Conservation (phyloP, 257 asterid species). For the Nicotiana knightiana region DNA sequence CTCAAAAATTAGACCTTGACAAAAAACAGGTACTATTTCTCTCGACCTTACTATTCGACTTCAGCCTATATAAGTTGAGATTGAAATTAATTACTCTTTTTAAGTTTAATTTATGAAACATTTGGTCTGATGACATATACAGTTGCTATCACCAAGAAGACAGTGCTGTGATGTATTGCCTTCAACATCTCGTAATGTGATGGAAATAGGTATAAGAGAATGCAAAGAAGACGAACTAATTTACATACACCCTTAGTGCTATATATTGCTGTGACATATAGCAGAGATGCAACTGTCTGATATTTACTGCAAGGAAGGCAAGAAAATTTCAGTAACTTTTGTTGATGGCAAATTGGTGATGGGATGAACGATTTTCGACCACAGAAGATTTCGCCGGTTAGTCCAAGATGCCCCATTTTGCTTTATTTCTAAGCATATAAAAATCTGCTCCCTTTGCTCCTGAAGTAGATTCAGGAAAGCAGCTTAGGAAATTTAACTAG, state of each 20-base stretch:
- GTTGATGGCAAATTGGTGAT: not conserved
- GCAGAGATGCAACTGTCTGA: not conserved
- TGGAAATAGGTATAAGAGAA: conserved; percentile 1
- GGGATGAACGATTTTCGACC: not conserved
- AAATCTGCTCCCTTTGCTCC: not conserved
- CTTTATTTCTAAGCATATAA: not conserved
- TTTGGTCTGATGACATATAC: not conserved
- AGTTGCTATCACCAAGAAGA: conserved; percentile 6
- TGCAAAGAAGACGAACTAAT: conserved; percentile 5
- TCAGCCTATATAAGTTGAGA: not conserved
- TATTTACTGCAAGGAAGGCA: not conserved
- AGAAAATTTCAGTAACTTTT: not conserved
- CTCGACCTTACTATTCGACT: not conserved
- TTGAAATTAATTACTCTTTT: not conserved
- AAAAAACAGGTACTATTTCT: conserved; percentile 37
- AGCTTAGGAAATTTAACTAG: not conserved
- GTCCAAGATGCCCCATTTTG: not conserved
- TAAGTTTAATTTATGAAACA: not conserved
- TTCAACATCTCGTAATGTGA: not conserved
- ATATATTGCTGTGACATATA: not conserved
- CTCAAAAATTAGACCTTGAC: conserved; percentile 24
- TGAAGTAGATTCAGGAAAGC: not conserved
- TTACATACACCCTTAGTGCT: not conserved
- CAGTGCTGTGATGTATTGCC: conserved; percentile 1
- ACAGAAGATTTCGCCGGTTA: not conserved